phyloP scores from a whole-genome alignment of 306 rosid species.

The Prunus persica region DNA sequence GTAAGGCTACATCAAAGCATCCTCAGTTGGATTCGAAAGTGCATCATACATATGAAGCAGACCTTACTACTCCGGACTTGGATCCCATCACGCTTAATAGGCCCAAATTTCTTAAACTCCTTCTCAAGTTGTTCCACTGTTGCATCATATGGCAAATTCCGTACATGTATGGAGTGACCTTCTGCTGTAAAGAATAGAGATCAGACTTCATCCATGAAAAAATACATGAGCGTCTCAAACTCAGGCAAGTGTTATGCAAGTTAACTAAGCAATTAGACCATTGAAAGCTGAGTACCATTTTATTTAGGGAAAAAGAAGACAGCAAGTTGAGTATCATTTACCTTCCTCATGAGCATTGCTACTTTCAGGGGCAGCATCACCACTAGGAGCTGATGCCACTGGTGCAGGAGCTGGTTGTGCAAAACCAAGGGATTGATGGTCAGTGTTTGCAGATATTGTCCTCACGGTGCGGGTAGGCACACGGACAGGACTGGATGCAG shows the following conservation, averaged over 20 bases:
- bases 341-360: conserved; percentile 81
- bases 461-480: conserved; percentile 49
- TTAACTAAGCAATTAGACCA: conserved; percentile 1
- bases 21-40: conserved; percentile 4
- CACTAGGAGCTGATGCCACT: conserved; percentile 51
- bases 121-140: conserved; percentile 82
- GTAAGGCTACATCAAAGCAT: conserved; percentile 30
- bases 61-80: conserved; percentile 97
- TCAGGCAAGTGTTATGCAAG: conserved; percentile 4
- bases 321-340: conserved; percentile 24
- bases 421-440: conserved; percentile 39
- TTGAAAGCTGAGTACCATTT: background rate
- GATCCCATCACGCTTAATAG: conserved; percentile 86
- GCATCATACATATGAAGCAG: conserved; percentile 2
- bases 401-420: conserved; percentile 50
- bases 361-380: conserved; percentile 59
- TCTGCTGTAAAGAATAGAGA: conserved; percentile 43
- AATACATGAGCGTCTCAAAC: background rate
- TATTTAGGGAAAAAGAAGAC: background rate
- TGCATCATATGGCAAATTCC: conserved; percentile 89
- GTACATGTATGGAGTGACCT: conserved; percentile 89
- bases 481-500: conserved; percentile 45
- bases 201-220: background rate
- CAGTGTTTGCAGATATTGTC: conserved; percentile 47
- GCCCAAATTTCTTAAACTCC: conserved; percentile 84